Percentiles rank a stretch among this genome's conserved stretches.
These are phyloP conservation scores for Hondaea fermentalgiana DNA, from an alignment of 108 stramenopile genomes.

Conservation along the genomic window DNA sequence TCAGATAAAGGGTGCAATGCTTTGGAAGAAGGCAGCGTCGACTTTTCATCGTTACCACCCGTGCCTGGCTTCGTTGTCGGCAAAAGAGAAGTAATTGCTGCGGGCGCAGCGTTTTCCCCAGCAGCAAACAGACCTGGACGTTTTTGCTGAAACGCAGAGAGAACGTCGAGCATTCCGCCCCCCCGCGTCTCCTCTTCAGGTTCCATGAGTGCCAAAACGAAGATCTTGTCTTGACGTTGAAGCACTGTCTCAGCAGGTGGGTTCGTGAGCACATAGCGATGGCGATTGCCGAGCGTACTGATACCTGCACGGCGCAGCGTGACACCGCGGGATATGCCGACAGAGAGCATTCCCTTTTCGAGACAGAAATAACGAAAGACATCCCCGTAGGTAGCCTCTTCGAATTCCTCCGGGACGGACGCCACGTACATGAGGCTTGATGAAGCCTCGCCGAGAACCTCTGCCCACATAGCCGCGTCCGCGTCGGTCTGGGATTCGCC, in stretches of 20 bases:
- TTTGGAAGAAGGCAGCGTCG: no score
- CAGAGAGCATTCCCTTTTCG: background rate
- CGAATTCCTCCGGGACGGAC: background rate
- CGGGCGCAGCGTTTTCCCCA: no score
- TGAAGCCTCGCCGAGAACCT: background rate
- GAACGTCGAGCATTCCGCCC: background rate
- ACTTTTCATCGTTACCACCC: no score
- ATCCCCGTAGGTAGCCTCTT: background rate
- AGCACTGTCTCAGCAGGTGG: background rate
- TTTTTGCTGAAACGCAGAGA: background rate
- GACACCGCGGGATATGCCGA: background rate
- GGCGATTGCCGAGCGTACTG: background rate
- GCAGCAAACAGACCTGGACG: no score
- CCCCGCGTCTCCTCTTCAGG: background rate
- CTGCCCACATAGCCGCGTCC: background rate
- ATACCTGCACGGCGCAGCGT: background rate
- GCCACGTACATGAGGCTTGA: background rate
- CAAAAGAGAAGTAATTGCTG: no score
- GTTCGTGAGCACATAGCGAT: constrained; percentile 9
- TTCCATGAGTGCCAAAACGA: background rate
- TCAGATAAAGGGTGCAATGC: no score
- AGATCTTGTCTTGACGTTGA: background rate
- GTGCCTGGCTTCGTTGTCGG: no score
- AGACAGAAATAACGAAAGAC: background rate
- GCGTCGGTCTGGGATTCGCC: background rate